Conservation (phyloP, 1,284 basidiomycete genomes). For the Ustilago crameri region DNA sequence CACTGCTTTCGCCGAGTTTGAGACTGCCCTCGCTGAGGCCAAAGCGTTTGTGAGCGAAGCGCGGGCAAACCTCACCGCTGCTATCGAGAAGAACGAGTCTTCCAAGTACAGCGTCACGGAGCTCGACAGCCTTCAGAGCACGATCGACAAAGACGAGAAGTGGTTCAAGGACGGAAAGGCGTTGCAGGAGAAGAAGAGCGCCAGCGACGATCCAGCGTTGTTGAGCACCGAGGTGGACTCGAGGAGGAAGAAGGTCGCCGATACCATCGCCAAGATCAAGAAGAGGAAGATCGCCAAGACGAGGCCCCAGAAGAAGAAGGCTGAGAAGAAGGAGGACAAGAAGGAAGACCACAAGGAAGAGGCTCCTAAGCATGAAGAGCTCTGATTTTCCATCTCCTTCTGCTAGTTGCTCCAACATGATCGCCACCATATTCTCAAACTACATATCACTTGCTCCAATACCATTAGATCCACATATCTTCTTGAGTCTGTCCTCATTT, state of each 20-base stretch:
- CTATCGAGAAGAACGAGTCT: conserved; percentile 71
- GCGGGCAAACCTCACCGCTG: conserved; percentile 72
- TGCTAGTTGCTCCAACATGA: not conserved
- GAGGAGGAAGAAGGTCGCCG: conserved; percentile 59
- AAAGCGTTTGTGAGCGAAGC: conserved; percentile 85
- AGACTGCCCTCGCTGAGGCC: conserved; percentile 75
- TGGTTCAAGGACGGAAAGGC: conserved; percentile 64
- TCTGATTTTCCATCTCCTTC: conserved; percentile 9
- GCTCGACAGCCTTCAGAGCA: conserved; percentile 57
- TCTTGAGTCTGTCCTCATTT: too few relatives aligned
- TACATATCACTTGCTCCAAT: too few relatives aligned
- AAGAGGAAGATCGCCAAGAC: conserved; percentile 64
- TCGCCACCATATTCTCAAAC: not conserved
- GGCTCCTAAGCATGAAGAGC: conserved; percentile 38
- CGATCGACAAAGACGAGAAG: conserved; percentile 55
- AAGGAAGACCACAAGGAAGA: conserved; percentile 29
- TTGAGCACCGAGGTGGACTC: conserved; percentile 61
- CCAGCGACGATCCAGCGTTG: conserved; percentile 63
- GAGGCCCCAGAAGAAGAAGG: conserved; percentile 50
- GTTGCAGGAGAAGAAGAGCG: conserved; percentile 53
- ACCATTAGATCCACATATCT: too few relatives aligned
- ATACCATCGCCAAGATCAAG: conserved; percentile 60
- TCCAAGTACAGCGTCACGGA: conserved; percentile 66
- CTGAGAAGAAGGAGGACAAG: conserved; percentile 19
- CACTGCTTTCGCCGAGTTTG: conserved; percentile 75